Percentiles rank a stretch among this genome's conserved stretches.
Evolutionary conservation across 192 early-diverging fungal genomes (phyloP).

Genomic region (Umbelopsis ramanniana): DNA sequence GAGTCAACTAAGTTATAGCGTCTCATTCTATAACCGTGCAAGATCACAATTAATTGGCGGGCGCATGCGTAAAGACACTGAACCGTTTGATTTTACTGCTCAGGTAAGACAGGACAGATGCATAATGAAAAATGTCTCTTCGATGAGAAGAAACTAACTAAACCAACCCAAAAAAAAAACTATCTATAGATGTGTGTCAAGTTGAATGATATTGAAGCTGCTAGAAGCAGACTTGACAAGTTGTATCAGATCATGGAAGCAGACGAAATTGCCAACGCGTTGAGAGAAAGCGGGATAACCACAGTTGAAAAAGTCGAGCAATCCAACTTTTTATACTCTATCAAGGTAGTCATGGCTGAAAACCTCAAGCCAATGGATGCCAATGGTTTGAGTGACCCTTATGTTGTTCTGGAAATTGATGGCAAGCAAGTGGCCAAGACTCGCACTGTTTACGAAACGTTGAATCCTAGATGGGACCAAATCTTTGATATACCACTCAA

Average conservation of each 20-base stretch:
- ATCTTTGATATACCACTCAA: conserved; percentile 68
- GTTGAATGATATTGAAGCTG: conserved; percentile 64
- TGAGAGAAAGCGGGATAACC: conserved; percentile 42
- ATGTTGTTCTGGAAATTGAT: conserved; percentile 64
- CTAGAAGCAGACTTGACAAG: conserved; percentile 51
- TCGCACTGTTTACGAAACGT: conserved; percentile 63
- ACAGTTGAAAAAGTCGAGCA: conserved; percentile 37
- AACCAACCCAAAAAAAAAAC: not conserved
- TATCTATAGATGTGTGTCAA: conserved; percentile 55
- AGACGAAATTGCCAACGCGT: conserved; percentile 50
- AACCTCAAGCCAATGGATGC: conserved; percentile 64
- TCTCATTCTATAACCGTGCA: conserved; percentile 31
- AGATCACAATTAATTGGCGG: conserved; percentile 29
- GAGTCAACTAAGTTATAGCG: not conserved
- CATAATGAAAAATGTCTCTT: not conserved
- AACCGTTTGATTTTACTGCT: conserved; percentile 54
- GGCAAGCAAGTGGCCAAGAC: conserved; percentile 53
- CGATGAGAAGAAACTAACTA: too few relatives aligned
- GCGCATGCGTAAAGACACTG: conserved; percentile 6
- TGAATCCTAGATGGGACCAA: conserved; percentile 85
- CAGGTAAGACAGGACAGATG: conserved; percentile 36
- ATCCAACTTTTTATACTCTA: conserved; percentile 59
- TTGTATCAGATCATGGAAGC: conserved; percentile 62
- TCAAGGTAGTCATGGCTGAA: conserved; percentile 72
- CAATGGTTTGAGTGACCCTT: conserved; percentile 65